Conservation (phyloP, 2,329 filamentous ascomycete species). For the Trichoderma semiorbis region DNA sequence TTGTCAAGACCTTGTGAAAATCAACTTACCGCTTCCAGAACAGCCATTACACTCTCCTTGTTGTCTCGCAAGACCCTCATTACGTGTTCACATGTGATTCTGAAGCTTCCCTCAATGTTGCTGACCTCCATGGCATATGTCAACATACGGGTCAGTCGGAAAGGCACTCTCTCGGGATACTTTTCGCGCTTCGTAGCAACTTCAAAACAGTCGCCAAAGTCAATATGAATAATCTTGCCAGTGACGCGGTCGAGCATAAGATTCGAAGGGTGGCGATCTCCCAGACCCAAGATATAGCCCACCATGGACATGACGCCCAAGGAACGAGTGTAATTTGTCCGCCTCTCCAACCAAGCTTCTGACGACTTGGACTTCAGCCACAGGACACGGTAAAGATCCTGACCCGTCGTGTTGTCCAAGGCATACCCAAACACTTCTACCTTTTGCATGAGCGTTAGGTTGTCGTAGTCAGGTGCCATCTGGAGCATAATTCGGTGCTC, state of each 20-base stretch:
- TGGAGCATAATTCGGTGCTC: constrained; percentile 99
- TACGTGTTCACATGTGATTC: constrained; percentile 96
- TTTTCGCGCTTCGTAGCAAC: constrained; percentile 99
- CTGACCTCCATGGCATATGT: constrained; percentile 99
- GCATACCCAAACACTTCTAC: constrained; percentile 99
- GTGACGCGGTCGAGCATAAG: constrained; percentile 95
- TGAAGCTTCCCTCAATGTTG: constrained; percentile 98
- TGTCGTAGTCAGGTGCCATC: constrained; percentile 99
- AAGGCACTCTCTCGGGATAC: constrained; percentile 94
- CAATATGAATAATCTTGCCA: constrained; percentile 96
- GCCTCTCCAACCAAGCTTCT: constrained; percentile 93
- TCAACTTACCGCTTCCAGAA: constrained; percentile 84
- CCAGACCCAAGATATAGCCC: constrained; percentile 96
- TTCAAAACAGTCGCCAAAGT: constrained; percentile 99
- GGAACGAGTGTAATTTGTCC: constrained; percentile 98
- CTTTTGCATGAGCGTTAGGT: constrained; percentile 98
- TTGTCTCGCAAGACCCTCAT: constrained; percentile 96
- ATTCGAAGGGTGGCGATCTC: constrained; percentile 96
- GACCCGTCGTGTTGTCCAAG: constrained; percentile 97
- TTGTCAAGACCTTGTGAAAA: neutral
- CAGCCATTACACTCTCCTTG: constrained; percentile 97
- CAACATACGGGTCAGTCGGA: constrained; percentile 96
- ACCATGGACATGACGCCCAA: constrained; percentile 99
- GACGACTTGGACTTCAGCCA: constrained; percentile 99
- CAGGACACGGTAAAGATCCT: constrained; percentile 94